phyloP scores from a whole-genome alignment of 1,284 basidiomycete species.

The Cutaneotrichosporon spelunceum region DNA sequence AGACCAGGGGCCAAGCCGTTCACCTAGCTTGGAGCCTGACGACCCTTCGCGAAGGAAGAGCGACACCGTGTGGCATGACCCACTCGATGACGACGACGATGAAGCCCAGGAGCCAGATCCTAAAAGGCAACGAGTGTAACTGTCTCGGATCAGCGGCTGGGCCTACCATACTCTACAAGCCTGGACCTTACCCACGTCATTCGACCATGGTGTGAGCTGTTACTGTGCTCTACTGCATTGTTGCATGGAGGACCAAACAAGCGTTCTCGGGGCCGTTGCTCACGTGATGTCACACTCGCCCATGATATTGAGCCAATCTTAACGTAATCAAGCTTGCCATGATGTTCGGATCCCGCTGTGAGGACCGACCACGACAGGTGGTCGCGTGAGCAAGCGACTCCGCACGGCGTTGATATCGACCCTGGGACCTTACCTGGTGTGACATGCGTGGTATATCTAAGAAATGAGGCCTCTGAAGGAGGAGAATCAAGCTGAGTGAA shows the following conservation, averaged over 20 bases:
- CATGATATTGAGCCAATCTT: neutral
- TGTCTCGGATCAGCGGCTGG: neutral
- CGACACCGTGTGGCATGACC: slow-evolving; percentile 15
- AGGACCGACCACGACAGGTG: neutral
- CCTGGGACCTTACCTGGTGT: neutral
- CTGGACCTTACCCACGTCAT: neutral
- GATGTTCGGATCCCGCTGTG: neutral
- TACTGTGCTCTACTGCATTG: neutral
- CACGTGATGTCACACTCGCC: neutral
- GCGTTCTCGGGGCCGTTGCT: neutral
- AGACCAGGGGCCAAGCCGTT: slow-evolving; percentile 13
- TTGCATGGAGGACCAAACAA: neutral
- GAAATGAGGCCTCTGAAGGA: neutral
- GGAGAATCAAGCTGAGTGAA: neutral
- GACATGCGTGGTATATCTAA: neutral
- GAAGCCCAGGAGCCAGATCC: neutral
- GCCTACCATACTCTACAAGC: neutral
- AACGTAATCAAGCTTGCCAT: neutral
- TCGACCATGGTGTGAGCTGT: neutral
- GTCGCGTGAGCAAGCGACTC: neutral
- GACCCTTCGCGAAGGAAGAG: slow-evolving; percentile 7
- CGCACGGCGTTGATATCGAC: neutral
- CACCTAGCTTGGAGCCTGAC: slow-evolving; percentile 14
- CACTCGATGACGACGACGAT: slow-evolving; percentile 14
- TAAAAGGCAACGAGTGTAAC: slow-evolving; percentile 9